Percentiles rank a stretch among this genome's conserved stretches.
phyloP scores from a whole-genome alignment of 352 stramenopile species.

The Phytophthora meadii region DNA sequence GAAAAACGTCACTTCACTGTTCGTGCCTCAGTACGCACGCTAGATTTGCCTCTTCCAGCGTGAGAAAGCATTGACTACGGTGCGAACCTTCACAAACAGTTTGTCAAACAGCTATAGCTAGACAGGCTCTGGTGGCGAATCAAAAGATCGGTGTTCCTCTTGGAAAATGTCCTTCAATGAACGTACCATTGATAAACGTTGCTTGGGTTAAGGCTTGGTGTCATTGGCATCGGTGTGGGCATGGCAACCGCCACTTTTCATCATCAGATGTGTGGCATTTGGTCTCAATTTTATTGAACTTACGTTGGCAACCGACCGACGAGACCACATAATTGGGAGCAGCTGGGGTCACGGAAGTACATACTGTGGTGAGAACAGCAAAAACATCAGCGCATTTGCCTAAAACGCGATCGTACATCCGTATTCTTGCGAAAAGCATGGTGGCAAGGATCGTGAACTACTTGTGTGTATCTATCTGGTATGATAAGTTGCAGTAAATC shows the following conservation, averaged over 20 bases:
- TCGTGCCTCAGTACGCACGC: not conserved
- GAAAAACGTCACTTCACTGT: conserved; percentile 14
- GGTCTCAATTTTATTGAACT: not conserved
- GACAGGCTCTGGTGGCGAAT: too few relatives aligned
- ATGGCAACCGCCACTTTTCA: too few relatives aligned
- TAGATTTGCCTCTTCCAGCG: not conserved
- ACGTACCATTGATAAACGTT: too few relatives aligned
- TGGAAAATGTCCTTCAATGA: too few relatives aligned
- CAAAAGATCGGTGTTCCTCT: too few relatives aligned
- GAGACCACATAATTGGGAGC: not conserved
- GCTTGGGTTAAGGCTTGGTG: too few relatives aligned
- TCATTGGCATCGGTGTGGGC: too few relatives aligned
- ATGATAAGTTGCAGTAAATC: too few relatives aligned
- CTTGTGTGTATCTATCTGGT: too few relatives aligned
- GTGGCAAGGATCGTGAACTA: not conserved
- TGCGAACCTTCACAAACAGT: not conserved
- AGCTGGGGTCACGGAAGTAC: conserved; percentile 7
- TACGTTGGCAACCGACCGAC: conserved; percentile 1
- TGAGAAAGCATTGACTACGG: not conserved
- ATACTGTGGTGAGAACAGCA: not conserved
- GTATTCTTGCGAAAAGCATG: not conserved
- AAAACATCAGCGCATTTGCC: not conserved
- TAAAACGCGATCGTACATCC: too few relatives aligned
- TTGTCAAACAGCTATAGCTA: too few relatives aligned
- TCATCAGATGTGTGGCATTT: too few relatives aligned